phyloP scores from a whole-genome alignment of 345 rosid genomes.

The Raphanus raphanistrum region DNA sequence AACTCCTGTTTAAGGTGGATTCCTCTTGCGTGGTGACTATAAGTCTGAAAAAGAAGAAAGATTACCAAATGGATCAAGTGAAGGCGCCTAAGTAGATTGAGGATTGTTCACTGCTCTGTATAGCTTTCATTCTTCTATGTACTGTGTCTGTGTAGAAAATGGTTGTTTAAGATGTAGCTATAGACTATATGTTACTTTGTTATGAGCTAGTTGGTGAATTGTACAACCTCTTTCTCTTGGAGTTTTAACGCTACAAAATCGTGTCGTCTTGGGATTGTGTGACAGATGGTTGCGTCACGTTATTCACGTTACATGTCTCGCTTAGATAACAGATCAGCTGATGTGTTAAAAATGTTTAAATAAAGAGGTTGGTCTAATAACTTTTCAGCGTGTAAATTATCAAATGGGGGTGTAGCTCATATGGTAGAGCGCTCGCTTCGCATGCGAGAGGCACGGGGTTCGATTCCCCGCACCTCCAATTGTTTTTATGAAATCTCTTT shows the following conservation, averaged over 20 bases:
- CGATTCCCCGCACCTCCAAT: not conserved
- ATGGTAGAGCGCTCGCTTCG: constrained; percentile 95
- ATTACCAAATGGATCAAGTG: constrained; percentile 42
- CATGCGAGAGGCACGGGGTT: constrained; percentile 99
- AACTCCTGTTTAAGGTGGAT: constrained; percentile 52
- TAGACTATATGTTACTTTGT: constrained; percentile 1
- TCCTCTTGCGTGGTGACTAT: constrained; percentile 56
- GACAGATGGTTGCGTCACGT: not conserved
- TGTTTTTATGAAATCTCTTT: too few species aligned
- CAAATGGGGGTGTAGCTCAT: constrained; percentile 35
- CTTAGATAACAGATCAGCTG: not conserved
- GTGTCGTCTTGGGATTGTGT: not conserved
- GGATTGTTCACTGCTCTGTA: constrained; percentile 30
- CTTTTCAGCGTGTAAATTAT: too few species aligned
- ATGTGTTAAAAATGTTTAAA: not conserved
- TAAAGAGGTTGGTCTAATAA: too few species aligned
- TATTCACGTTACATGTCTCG: not conserved
- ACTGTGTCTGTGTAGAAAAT: constrained; percentile 28
- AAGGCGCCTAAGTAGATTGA: constrained; percentile 36
- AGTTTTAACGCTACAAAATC: not conserved
- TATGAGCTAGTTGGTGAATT: constrained; percentile 6
- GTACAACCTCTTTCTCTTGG: not conserved
- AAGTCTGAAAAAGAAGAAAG: constrained; percentile 43
- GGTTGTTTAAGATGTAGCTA: constrained; percentile 3
- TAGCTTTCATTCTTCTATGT: constrained; percentile 42